phyloP scores from a whole-genome alignment of 345 rosid species.

The Bretschneidera sinensis region DNA sequence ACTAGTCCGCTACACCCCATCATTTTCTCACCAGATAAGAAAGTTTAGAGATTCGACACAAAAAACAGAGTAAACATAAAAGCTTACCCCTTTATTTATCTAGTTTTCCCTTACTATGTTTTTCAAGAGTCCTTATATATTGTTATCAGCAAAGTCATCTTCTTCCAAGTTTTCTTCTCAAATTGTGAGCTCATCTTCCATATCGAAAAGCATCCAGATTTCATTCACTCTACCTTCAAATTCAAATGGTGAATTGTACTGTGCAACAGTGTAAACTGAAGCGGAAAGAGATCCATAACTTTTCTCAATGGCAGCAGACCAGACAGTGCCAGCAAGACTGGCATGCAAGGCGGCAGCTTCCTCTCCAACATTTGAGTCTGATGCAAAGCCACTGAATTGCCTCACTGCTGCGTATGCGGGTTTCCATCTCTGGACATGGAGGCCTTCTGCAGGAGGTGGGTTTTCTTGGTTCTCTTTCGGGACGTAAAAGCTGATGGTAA shows the following conservation, averaged over 20 bases:
- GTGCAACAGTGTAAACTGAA: constrained; percentile 64
- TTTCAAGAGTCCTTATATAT: too few relatives aligned
- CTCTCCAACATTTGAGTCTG: constrained; percentile 44
- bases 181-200: constrained; percentile 20
- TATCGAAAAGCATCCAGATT: constrained; percentile 59
- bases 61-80: too few relatives aligned
- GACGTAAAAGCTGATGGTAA: constrained; percentile 71
- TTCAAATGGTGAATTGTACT: constrained; percentile 89
- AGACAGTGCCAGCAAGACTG: constrained; percentile 54
- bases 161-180: background rate
- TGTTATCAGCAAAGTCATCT: background rate
- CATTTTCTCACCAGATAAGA: too few relatives aligned
- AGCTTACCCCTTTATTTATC: too few relatives aligned
- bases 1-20: too few relatives aligned
- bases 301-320: constrained; percentile 60
- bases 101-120: too few relatives aligned
- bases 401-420: constrained; percentile 50
- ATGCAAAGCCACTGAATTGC: constrained; percentile 74
- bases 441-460: constrained; percentile 78
- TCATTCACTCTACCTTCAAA: constrained; percentile 65
- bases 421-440: constrained; percentile 59
- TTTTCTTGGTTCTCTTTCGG: constrained; percentile 68
- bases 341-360: constrained; percentile 74
- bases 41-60: too few relatives aligned
- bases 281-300: constrained; percentile 23